phyloP scores from a whole-genome alignment of 2,329 filamentous ascomycete species.

The Ceratocystis albifundus region DNA sequence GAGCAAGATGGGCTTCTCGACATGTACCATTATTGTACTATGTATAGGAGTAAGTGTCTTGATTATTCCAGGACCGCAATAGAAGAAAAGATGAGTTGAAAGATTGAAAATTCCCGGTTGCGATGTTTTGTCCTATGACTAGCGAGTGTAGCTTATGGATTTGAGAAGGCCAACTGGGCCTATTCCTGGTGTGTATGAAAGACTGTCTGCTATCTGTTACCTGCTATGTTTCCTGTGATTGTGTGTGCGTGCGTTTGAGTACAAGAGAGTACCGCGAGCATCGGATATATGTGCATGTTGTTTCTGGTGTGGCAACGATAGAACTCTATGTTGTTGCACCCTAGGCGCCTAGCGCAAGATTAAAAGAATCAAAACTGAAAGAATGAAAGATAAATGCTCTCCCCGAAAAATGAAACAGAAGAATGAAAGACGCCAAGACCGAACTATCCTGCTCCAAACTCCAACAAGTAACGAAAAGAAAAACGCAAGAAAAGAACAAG shows the following conservation, averaged over 20 bases:
- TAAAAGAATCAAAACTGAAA: neutral
- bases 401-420: neutral
- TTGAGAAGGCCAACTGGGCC: neutral
- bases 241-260: neutral
- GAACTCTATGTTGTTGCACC: too few species aligned
- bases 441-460: conserved; percentile 6
- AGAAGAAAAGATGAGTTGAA: neutral
- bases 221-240: neutral
- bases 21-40: conserved; percentile 30
- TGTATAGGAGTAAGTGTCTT: conserved; percentile 2
- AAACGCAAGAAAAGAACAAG: conserved; percentile 10
- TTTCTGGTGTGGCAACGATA: too few species aligned
- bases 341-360: too few species aligned
- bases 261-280: neutral
- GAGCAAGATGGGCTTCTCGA: conserved; percentile 8
- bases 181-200: neutral
- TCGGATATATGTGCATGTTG: too few species aligned
- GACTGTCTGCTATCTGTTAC: neutral
- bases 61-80: neutral
- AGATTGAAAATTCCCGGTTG: neutral
- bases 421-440: conserved; percentile 7
- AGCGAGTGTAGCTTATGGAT: too few species aligned
- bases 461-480: neutral
- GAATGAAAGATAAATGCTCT: neutral
- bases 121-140: neutral